Conservation (phyloP, 805 yeast species). For the Maudiozyma pseudohumilis region DNA sequence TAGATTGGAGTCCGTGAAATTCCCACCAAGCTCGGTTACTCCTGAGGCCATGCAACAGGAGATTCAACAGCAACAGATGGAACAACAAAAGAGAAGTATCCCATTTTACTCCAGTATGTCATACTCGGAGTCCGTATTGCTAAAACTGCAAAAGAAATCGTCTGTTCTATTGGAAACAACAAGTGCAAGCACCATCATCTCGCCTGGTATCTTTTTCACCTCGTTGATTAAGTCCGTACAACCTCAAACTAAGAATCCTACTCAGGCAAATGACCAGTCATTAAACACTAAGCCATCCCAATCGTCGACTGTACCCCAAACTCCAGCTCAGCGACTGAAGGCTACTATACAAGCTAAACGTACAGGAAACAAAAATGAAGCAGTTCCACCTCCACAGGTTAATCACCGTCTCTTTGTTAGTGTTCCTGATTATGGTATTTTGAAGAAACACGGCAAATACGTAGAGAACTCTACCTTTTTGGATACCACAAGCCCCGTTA, state of each 20-base stretch:
- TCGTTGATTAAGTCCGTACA: constrained; percentile 34
- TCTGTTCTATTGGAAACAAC: constrained; percentile 48
- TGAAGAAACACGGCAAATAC: constrained; percentile 61
- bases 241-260: constrained; percentile 5
- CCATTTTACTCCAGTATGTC: constrained; percentile 23
- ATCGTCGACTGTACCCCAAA: neutral
- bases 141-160: constrained; percentile 47
- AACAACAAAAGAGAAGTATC: constrained; percentile 29
- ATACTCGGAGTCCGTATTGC: constrained; percentile 24
- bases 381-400: neutral
- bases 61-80: constrained; percentile 31
- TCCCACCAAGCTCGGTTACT: constrained; percentile 44
- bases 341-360: neutral
- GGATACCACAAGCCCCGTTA: constrained; percentile 51
- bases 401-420: constrained; percentile 52
- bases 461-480: constrained; percentile 76
- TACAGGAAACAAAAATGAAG: neutral
- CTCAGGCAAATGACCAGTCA: neutral
- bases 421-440: constrained; percentile 76
- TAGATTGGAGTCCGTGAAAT: constrained; percentile 43
- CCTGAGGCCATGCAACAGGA: constrained; percentile 27
- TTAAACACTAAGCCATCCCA: constrained; percentile 12
- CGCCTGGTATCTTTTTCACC: constrained; percentile 82
- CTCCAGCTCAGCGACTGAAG: neutral
- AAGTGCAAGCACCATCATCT: constrained; percentile 48